Evolutionary conservation across 1,284 basidiomycete species (phyloP).

Genomic region (Dichomitus squalens): DNA sequence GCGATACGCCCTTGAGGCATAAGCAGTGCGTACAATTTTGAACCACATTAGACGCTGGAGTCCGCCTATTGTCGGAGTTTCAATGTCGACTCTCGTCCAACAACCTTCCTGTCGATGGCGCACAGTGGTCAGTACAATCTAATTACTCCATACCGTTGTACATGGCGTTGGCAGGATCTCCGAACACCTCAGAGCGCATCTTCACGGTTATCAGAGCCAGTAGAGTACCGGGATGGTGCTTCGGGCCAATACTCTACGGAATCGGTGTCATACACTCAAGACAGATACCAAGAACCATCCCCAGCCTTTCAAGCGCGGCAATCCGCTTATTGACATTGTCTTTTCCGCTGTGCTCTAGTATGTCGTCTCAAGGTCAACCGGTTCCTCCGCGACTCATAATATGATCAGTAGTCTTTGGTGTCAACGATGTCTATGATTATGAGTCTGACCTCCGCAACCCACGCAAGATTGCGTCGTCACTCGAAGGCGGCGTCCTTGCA

Average conservation of each 20-base stretch:
- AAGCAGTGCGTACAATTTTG: no score
- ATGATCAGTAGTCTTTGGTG: slow-evolving; percentile 16
- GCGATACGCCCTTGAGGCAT: no score
- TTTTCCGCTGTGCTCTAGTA: slow-evolving; percentile 12
- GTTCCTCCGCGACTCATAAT: background rate
- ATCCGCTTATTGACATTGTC: slow-evolving; percentile 12
- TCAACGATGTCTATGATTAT: slow-evolving; percentile 22
- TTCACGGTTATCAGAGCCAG: slow-evolving; percentile 7
- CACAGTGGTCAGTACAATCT: no score
- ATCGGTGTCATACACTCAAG: slow-evolving; percentile 17
- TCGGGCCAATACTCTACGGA: slow-evolving; percentile 16
- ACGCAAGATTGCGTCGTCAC: slow-evolving; percentile 14
- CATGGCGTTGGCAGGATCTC: no score
- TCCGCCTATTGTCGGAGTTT: no score
- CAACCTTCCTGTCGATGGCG: no score
- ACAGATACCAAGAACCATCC: background rate
- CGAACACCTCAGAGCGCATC: no score
- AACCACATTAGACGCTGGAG: no score
- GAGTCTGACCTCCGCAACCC: slow-evolving; percentile 17
- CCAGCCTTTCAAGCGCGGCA: background rate
- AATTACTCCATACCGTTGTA: no score
- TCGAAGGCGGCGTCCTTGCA: slow-evolving; percentile 19
- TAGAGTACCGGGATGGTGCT: slow-evolving; percentile 14
- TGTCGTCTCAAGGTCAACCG: background rate
- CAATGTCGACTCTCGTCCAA: no score